These are phyloP conservation scores for Cordyceps cicadae DNA, from an alignment of 2,329 filamentous ascomycete genomes.

Conservation along the genomic window DNA sequence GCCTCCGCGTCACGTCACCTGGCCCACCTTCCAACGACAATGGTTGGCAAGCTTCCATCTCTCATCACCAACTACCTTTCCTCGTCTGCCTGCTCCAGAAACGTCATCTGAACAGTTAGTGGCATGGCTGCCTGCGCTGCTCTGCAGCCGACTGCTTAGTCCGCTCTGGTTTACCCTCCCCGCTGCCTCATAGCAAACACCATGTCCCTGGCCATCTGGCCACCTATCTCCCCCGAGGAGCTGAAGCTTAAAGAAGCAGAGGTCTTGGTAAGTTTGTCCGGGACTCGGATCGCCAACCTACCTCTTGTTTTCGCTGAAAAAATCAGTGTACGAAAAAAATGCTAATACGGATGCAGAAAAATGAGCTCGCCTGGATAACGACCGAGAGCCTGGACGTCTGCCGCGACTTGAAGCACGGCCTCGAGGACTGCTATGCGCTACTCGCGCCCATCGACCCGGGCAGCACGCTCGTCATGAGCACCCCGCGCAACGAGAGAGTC, in stretches of 20 bases:
- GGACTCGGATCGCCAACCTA: too few species aligned
- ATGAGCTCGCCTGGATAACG: constrained; percentile 49
- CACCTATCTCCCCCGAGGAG: constrained; percentile 40
- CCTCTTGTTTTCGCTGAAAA: too few species aligned
- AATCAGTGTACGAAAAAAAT: constrained; percentile 14
- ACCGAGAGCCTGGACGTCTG: constrained; percentile 41
- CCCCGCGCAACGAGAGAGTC: constrained; percentile 75
- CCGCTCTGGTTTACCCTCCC: background rate
- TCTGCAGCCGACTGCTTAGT: constrained; percentile 9
- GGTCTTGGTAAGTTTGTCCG: constrained; percentile 36
- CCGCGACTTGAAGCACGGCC: constrained; percentile 49
- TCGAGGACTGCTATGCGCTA: constrained; percentile 82
- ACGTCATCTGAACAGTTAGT: background rate
- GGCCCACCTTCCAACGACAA: constrained; percentile 1
- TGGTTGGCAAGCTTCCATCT: background rate
- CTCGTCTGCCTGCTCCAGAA: background rate
- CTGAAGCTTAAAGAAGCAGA: constrained; percentile 42
- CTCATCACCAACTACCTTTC: background rate
- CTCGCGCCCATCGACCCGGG: constrained; percentile 78
- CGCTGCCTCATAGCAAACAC: background rate
- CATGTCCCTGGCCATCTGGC: constrained; percentile 55
- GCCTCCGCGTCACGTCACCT: constrained; percentile 6
- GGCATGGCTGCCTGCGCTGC: constrained; percentile 21
- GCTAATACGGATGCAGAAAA: constrained; percentile 31
- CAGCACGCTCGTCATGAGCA: constrained; percentile 83